Percentiles rank a stretch among this genome's conserved stretches.
Conservation (phyloP, 768 basidiomycete genomes). For the Galerina sulciceps region DNA sequence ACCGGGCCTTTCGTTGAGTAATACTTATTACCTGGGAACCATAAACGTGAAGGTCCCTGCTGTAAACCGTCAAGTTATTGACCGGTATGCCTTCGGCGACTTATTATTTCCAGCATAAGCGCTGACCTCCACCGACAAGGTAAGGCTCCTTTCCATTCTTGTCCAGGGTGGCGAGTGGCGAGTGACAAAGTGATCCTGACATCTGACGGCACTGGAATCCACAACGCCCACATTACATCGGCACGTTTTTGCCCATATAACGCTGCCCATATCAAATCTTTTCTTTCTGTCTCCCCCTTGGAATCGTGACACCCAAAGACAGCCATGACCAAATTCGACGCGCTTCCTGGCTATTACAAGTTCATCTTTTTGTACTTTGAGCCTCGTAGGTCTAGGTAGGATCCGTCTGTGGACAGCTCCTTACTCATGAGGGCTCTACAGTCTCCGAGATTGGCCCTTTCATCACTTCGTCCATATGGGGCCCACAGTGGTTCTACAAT, state of each 20-base stretch:
- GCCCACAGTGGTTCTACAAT: slow-evolving; percentile 63
- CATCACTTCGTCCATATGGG: slow-evolving; percentile 51
- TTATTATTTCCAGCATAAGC: background rate
- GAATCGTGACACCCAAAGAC: background rate
- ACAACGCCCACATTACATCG: background rate
- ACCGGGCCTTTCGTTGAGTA: background rate
- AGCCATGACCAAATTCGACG: slow-evolving; percentile 42
- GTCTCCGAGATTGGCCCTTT: slow-evolving; percentile 57
- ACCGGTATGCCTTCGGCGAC: background rate
- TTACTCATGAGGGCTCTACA: slow-evolving; percentile 19
- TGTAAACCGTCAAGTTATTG: background rate
- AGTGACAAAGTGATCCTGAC: background rate
- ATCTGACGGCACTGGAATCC: background rate
- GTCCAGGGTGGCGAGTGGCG: slow-evolving; percentile 4
- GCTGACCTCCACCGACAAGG: background rate
- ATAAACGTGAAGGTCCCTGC: background rate
- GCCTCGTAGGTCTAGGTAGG: slow-evolving; percentile 41
- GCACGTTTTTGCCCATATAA: background rate
- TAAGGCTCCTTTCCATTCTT: background rate
- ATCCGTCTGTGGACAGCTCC: background rate
- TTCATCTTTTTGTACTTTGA: slow-evolving; percentile 62
- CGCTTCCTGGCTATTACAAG: slow-evolving; percentile 60
- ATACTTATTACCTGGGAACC: background rate
- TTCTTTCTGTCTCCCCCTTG: background rate
- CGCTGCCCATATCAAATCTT: background rate